Percentiles rank a stretch among this genome's conserved stretches.
phyloP scores from a whole-genome alignment of 2,329 filamentous ascomycete species.

The Gyromitra esculenta region DNA sequence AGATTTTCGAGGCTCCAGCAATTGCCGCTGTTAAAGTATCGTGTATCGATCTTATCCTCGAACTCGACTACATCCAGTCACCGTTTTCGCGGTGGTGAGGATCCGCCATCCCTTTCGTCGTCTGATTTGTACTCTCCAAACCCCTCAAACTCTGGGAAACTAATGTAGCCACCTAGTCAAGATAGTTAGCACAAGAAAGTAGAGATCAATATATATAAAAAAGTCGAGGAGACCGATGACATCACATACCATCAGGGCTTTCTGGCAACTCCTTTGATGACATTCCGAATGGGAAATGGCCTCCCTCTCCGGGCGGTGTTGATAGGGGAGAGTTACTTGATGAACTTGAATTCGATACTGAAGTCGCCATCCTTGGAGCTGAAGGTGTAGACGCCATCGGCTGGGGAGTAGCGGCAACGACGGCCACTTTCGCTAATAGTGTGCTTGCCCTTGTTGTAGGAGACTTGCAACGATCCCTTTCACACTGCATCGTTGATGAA shows the following conservation, averaged over 20 bases:
- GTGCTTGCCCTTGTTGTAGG: slow-evolving; percentile 62
- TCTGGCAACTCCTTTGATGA: slow-evolving; percentile 52
- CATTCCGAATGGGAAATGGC: slow-evolving; percentile 57
- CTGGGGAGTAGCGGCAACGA: slow-evolving; percentile 56
- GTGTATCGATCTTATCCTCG: slow-evolving; percentile 35
- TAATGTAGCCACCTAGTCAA: slow-evolving; percentile 70
- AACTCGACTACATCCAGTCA: slow-evolving; percentile 43
- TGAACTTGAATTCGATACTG: slow-evolving; percentile 52
- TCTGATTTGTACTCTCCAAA: slow-evolving; percentile 67
- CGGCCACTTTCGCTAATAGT: slow-evolving; percentile 61
- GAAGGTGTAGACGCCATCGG: slow-evolving; percentile 51
- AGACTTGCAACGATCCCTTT: slow-evolving; percentile 60
- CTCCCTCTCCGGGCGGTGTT: slow-evolving; percentile 60
- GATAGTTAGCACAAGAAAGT: slow-evolving; percentile 34
- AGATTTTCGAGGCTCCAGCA: slow-evolving; percentile 42
- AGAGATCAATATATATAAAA: slow-evolving; percentile 1
- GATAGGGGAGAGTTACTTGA: slow-evolving; percentile 60
- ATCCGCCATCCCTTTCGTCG: slow-evolving; percentile 54
- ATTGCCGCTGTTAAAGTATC: slow-evolving; percentile 34
- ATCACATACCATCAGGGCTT: slow-evolving; percentile 53
- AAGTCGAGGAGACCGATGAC: not conserved
- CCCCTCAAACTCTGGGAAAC: slow-evolving; percentile 77
- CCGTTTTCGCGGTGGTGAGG: slow-evolving; percentile 42
- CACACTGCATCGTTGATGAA: slow-evolving; percentile 61
- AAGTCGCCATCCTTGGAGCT: slow-evolving; percentile 49